Conservation (phyloP, 1,139 yeast genomes). For the Yamadazyma aaseri region DNA sequence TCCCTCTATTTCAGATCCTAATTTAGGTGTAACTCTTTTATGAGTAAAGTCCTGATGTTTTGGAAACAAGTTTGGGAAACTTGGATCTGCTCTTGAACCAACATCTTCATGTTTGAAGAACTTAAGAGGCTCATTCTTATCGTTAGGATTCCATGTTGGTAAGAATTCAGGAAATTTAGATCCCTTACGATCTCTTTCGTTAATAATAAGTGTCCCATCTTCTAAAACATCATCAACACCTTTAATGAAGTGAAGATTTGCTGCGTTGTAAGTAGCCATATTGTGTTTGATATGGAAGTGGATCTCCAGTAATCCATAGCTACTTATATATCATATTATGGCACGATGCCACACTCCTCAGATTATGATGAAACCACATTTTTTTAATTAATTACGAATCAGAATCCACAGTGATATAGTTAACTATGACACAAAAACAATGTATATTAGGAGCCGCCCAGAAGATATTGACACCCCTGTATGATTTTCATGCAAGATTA, state of each 20-base stretch:
- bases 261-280: no score
- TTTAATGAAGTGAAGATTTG: conserved; percentile 35
- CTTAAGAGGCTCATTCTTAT: conserved; percentile 42
- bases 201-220: conserved; percentile 33
- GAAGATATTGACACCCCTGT: no score
- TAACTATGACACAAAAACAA: no score
- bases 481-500: no score
- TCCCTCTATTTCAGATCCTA: conserved; percentile 58
- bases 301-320: no score
- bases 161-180: conserved; percentile 42
- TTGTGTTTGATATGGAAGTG: no score
- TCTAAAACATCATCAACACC: conserved; percentile 35
- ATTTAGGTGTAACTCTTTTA: conserved; percentile 51
- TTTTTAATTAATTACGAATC: no score
- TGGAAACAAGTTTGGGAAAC: conserved; percentile 46
- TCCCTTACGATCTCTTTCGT: conserved; percentile 25
- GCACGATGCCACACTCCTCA: no score
- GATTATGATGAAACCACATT: no score
- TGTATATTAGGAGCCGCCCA: no score
- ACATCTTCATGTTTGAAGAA: conserved; percentile 53
- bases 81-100: conserved; percentile 55
- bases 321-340: no score
- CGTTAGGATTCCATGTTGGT: conserved; percentile 53
- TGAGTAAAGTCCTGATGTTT: conserved; percentile 23
- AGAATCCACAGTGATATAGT: no score